Percentiles rank a stretch among this genome's conserved stretches.
phyloP scores from a whole-genome alignment of 139 green algal species.

The Pseudopediastrum boryanum region DNA sequence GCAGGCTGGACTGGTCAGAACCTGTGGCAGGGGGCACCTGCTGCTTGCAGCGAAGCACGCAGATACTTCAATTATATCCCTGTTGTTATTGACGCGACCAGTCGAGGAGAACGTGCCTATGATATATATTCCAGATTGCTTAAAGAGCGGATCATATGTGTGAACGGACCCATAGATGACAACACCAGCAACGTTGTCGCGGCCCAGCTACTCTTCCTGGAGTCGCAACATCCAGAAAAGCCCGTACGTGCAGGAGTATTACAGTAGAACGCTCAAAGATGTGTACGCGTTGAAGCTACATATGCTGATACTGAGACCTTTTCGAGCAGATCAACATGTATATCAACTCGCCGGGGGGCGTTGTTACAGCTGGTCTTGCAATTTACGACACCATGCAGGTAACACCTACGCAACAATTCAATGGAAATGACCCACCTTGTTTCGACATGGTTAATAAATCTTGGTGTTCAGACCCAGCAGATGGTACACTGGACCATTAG shows the following conservation, averaged over 20 bases:
- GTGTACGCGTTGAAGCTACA: not conserved
- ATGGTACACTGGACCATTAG: no score
- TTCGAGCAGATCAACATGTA: conserved; percentile 91
- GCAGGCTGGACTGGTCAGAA: no score
- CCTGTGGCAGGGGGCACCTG: not conserved
- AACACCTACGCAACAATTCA: not conserved
- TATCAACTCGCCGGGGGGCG: conserved; percentile 94
- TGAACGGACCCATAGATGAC: conserved; percentile 90
- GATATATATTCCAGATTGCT: conserved; percentile 94
- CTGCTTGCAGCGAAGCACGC: not conserved
- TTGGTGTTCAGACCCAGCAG: no score
- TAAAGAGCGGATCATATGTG: conserved; percentile 89
- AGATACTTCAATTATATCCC: not conserved
- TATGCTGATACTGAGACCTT: not conserved
- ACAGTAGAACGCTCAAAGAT: no score
- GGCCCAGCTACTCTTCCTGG: conserved; percentile 93
- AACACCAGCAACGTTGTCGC: conserved; percentile 78
- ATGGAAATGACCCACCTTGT: no score
- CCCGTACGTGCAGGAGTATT: no score
- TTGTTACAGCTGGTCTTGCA: conserved; percentile 91
- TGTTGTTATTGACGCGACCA: conserved; percentile 31
- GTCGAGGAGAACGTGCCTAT: conserved; percentile 80
- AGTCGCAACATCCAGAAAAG: conserved; percentile 93
- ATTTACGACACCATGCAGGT: conserved; percentile 99
- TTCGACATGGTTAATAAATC: no score